Evolutionary conservation across 441 rosid species (phyloP).

Genomic region (Corymbia citriodora): DNA sequence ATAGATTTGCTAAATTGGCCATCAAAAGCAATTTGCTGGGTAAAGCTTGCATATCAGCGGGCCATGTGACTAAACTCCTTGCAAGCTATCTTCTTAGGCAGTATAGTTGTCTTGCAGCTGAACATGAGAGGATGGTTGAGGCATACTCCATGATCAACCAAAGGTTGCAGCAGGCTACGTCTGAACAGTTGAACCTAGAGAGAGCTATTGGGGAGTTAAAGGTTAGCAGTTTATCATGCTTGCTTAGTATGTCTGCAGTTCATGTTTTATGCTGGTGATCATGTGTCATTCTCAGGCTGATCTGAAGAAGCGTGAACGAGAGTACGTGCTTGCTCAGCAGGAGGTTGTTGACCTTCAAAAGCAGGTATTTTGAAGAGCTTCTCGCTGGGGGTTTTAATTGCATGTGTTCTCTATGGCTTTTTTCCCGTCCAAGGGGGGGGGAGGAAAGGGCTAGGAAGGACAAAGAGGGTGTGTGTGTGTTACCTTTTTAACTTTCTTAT

Average conservation of each 20-base stretch:
- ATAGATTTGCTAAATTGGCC: not conserved
- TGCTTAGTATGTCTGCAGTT: not conserved
- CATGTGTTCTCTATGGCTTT: not conserved
- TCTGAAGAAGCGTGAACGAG: constrained; percentile 76
- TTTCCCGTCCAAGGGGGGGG: not conserved
- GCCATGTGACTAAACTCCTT: not conserved
- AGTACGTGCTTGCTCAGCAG: constrained; percentile 51
- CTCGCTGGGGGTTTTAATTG: not conserved
- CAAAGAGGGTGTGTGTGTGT: not conserved
- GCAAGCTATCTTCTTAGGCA: not conserved
- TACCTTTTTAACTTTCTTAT: not conserved
- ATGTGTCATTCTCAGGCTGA: constrained; percentile 44
- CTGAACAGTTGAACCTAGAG: constrained; percentile 73
- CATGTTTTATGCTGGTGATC: not conserved
- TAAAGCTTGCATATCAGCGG: not conserved
- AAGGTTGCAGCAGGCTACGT: constrained; percentile 67
- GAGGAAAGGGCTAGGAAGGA: not conserved
- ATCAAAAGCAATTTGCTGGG: not conserved
- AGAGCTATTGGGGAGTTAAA: constrained; percentile 66
- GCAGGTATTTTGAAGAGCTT: constrained; percentile 39
- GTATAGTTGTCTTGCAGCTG: constrained; percentile 49
- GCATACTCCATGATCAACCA: constrained; percentile 74
- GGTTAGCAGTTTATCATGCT: constrained; percentile 29
- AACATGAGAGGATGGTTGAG: constrained; percentile 85
- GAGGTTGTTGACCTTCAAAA: constrained; percentile 80